Percentiles rank a stretch among this genome's conserved stretches.
Evolutionary conservation across 805 yeast genomes (phyloP).

Genomic region (Kodamaea jinghongensis): DNA sequence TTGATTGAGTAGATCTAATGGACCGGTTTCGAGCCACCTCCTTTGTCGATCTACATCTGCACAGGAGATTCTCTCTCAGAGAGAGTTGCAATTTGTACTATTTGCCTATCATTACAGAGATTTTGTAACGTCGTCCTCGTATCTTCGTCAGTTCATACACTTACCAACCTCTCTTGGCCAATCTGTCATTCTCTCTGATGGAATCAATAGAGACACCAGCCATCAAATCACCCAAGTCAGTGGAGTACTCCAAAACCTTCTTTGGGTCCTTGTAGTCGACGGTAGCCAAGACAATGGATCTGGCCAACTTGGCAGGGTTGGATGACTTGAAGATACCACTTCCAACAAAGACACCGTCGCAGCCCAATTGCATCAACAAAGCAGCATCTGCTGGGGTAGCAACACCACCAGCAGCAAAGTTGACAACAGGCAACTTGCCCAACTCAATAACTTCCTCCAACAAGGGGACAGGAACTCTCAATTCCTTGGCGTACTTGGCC

Average conservation of each 20-base stretch:
- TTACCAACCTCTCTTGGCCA: slow-evolving; percentile 56
- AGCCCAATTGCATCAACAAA: slow-evolving; percentile 75
- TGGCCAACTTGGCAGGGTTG: slow-evolving; percentile 70
- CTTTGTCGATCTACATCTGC: too few species aligned
- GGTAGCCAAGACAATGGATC: slow-evolving; percentile 77
- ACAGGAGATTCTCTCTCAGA: too few species aligned
- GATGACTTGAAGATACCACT: slow-evolving; percentile 76
- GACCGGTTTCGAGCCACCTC: too few species aligned
- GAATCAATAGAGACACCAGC: slow-evolving; percentile 61
- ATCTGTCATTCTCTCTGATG: slow-evolving; percentile 44
- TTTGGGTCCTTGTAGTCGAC: slow-evolving; percentile 63
- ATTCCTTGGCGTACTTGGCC: slow-evolving; percentile 49
- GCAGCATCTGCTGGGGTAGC: slow-evolving; percentile 91
- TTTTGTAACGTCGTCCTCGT: background rate
- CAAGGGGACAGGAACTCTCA: slow-evolving; percentile 58
- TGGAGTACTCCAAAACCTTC: slow-evolving; percentile 60
- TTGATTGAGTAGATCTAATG: too few species aligned
- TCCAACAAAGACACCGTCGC: slow-evolving; percentile 76
- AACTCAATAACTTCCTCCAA: slow-evolving; percentile 48
- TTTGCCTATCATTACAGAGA: too few species aligned
- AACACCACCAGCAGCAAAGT: slow-evolving; percentile 86
- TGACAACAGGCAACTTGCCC: slow-evolving; percentile 70
- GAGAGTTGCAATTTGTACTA: too few species aligned
- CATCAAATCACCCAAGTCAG: slow-evolving; percentile 74
- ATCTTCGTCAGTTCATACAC: background rate